A percentile compares a stretch with the other conserved stretches of the same genome.
phyloP scores from a whole-genome alignment of 176 grass and related monocot genomes.

The Paspalum notatum region DNA sequence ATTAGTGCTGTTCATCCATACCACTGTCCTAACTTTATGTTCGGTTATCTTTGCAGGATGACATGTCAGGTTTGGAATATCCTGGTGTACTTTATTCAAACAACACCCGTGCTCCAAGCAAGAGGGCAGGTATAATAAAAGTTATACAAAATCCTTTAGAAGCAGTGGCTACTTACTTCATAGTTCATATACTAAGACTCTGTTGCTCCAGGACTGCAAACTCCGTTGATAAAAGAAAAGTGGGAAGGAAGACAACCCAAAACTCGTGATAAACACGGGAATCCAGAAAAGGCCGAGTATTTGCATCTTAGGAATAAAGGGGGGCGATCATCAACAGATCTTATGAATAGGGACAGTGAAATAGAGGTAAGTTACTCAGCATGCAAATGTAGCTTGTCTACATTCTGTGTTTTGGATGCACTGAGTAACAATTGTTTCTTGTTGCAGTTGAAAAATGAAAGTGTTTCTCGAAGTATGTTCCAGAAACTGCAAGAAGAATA shows the following conservation, averaged over 20 bases:
- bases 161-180: not conserved
- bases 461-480: conserved; percentile 61
- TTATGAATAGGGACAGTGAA: conserved; percentile 50
- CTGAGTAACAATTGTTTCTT: conserved; percentile 27
- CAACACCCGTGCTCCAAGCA: conserved; percentile 32
- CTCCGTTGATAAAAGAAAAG: conserved; percentile 45
- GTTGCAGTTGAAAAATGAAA: conserved; percentile 80
- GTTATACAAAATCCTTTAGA: conserved; percentile 14
- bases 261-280: conserved; percentile 35
- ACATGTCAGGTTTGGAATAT: conserved; percentile 59
- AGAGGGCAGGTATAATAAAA: conserved; percentile 50
- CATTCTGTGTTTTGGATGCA: conserved; percentile 26
- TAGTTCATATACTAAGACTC: conserved; percentile 30
- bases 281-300: conserved; percentile 28
- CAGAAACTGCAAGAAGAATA: conserved; percentile 86
- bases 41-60: conserved; percentile 57
- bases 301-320: conserved; percentile 36
- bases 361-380: conserved; percentile 59
- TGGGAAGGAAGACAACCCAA: conserved; percentile 55
- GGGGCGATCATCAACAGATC: conserved; percentile 34
- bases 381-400: conserved; percentile 25
- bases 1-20: not conserved
- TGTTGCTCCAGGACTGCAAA: conserved; percentile 49
- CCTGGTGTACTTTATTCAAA: conserved; percentile 63
- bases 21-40: conserved; percentile 8